A percentile compares a stretch with the other conserved stretches of the same genome.
Evolutionary conservation across 139 green algal species (phyloP).

Genomic region (Coelastrella sp.): DNA sequence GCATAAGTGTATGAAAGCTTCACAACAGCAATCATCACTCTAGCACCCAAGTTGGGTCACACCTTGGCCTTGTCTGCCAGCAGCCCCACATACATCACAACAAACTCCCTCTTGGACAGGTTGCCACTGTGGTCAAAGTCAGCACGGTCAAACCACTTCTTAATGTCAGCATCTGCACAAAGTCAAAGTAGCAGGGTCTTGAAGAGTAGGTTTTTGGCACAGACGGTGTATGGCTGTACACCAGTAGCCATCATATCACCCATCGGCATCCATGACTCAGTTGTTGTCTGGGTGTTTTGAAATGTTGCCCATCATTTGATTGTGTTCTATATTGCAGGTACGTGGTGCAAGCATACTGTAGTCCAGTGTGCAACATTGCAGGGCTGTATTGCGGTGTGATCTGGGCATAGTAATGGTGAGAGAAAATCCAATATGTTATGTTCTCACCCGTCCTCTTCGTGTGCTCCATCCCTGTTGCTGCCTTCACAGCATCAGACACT

Average conservation of each 20-base stretch:
- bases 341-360: too few species aligned
- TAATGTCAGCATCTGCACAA: not conserved
- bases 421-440: not conserved
- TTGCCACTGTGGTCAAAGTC: constrained; percentile 37
- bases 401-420: too few species aligned
- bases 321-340: too few species aligned
- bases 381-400: too few species aligned
- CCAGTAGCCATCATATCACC: too few species aligned
- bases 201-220: too few species aligned
- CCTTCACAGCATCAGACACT: not conserved
- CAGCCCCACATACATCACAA: constrained; percentile 40
- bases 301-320: too few species aligned
- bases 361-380: not conserved
- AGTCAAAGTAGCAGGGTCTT: not conserved
- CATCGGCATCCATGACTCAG: too few species aligned
- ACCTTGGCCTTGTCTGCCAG: constrained; percentile 40
- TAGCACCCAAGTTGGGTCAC: too few species aligned
- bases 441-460: constrained; percentile 1
- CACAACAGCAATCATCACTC: not conserved
- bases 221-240: too few species aligned
- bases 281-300: too few species aligned
- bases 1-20: too few species aligned
- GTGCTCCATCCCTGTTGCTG: constrained; percentile 29
- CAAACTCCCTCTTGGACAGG: constrained; percentile 46
- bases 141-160: constrained; percentile 24